Evolutionary conservation across 2,329 filamentous ascomycete species (phyloP).

Genomic region (Elsinoe perseae): DNA sequence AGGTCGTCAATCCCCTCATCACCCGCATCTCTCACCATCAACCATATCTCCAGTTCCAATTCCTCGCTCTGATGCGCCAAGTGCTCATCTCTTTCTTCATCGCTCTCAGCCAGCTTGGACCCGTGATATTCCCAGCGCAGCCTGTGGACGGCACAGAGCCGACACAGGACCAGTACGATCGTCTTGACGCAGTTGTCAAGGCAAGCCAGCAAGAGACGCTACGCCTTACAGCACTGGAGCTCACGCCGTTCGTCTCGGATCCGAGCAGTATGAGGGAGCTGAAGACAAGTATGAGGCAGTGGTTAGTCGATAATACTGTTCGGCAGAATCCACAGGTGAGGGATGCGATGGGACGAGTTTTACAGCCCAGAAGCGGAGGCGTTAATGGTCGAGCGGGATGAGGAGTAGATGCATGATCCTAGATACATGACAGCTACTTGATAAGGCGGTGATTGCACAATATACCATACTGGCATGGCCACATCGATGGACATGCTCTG

Average conservation of each 20-base stretch:
- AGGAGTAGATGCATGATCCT: too few relatives aligned
- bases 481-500: too few relatives aligned
- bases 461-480: too few relatives aligned
- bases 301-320: conserved; percentile 80
- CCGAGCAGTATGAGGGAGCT: conserved; percentile 55
- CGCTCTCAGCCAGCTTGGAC: conserved; percentile 72
- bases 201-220: conserved; percentile 61
- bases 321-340: conserved; percentile 71
- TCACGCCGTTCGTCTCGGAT: conserved; percentile 74
- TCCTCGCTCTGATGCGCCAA: conserved; percentile 66
- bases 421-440: too few relatives aligned
- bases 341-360: conserved; percentile 63
- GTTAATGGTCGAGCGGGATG: not conserved
- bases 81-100: conserved; percentile 72
- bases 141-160: conserved; percentile 18
- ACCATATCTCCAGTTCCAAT: conserved; percentile 77
- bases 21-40: conserved; percentile 39
- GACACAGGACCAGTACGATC: conserved; percentile 56
- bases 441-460: too few relatives aligned
- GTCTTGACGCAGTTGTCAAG: conserved; percentile 54
- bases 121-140: conserved; percentile 44
- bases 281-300: conserved; percentile 69
- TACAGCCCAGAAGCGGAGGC: conserved; percentile 48
- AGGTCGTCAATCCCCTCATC: conserved; percentile 43
- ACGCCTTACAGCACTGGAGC: conserved; percentile 66